Conservation (phyloP, 1,284 basidiomycete genomes). For the Schizopora paradoxa region DNA sequence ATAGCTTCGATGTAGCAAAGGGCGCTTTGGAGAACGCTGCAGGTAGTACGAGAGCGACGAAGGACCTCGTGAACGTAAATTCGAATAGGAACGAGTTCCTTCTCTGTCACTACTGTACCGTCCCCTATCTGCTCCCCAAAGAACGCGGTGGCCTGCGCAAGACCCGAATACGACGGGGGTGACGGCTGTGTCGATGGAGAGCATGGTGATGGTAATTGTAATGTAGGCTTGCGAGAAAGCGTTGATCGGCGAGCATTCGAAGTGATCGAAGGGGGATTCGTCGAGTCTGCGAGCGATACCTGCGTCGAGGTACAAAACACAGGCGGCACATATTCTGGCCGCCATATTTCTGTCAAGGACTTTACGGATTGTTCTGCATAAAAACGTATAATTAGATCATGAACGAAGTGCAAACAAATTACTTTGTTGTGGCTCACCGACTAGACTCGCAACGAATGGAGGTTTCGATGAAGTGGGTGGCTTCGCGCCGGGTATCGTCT, state of each 20-base stretch:
- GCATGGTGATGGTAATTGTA: slow-evolving; percentile 44
- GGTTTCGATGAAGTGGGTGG: slow-evolving; percentile 43
- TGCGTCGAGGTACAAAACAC: slow-evolving; percentile 46
- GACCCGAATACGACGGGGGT: slow-evolving; percentile 35
- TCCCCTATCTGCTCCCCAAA: slow-evolving; percentile 21
- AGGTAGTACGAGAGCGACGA: slow-evolving; percentile 69
- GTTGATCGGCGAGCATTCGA: slow-evolving; percentile 20
- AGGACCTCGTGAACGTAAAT: slow-evolving; percentile 75
- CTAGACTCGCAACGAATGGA: slow-evolving; percentile 58
- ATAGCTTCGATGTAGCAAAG: slow-evolving; percentile 76
- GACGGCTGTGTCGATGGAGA: slow-evolving; percentile 26
- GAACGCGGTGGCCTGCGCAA: slow-evolving; percentile 21
- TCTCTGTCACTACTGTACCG: slow-evolving; percentile 23
- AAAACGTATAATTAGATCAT: slow-evolving; percentile 20
- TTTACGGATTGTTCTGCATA: slow-evolving; percentile 68
- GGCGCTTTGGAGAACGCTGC: slow-evolving; percentile 69
- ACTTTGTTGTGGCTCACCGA: slow-evolving; percentile 46
- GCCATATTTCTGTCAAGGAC: slow-evolving; percentile 70
- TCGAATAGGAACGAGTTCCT: slow-evolving; percentile 50
- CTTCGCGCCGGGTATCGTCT: slow-evolving; percentile 34
- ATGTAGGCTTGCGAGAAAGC: slow-evolving; percentile 26
- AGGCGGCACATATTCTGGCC: slow-evolving; percentile 59
- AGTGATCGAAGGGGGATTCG: slow-evolving; percentile 20
- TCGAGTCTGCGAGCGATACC: slow-evolving; percentile 25
- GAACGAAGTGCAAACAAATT: slow-evolving; percentile 11